Conservation (phyloP, 805 yeast species). For the Ogataea degrootiae region DNA sequence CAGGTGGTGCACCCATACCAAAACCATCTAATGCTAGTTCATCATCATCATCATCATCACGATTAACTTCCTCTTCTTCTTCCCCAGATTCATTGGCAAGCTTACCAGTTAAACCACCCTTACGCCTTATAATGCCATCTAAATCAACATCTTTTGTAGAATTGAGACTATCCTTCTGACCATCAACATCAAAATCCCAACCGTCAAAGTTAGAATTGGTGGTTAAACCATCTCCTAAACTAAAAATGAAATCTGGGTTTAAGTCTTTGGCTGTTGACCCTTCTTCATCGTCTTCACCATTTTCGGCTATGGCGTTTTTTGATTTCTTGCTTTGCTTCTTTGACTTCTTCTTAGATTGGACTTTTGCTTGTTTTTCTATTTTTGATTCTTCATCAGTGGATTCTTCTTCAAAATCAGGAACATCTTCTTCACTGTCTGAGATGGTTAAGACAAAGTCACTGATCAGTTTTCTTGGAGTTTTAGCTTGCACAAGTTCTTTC, state of each 20-base stretch:
- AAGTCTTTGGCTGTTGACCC: conserved; percentile 49
- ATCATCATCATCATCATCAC: conserved; percentile 31
- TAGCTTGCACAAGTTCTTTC: not conserved
- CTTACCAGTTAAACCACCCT: conserved; percentile 54
- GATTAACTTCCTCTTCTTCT: conserved; percentile 20
- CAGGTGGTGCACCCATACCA: conserved; percentile 32
- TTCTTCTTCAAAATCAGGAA: conserved; percentile 33
- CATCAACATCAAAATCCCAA: conserved; percentile 74
- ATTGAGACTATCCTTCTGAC: conserved; percentile 15
- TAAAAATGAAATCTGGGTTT: conserved; percentile 71
- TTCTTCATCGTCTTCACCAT: conserved; percentile 23
- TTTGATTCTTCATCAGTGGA: conserved; percentile 41
- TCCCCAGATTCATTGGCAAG: conserved; percentile 33
- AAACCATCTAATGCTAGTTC: conserved; percentile 40
- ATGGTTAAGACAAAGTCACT: conserved; percentile 70
- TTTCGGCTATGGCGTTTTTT: conserved; percentile 6
- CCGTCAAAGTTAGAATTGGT: conserved; percentile 51
- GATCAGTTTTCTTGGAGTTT: conserved; percentile 3
- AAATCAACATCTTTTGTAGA: conserved; percentile 67
- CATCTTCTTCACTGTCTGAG: conserved; percentile 70
- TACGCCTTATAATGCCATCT: conserved; percentile 80
- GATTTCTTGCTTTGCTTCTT: conserved; percentile 21
- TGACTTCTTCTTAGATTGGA: conserved; percentile 16
- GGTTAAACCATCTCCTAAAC: conserved; percentile 45
- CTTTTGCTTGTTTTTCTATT: conserved; percentile 9